These are phyloP conservation scores for Xylaria castorea DNA, from an alignment of 495 filamentous ascomycete species.

Conservation along the genomic window DNA sequence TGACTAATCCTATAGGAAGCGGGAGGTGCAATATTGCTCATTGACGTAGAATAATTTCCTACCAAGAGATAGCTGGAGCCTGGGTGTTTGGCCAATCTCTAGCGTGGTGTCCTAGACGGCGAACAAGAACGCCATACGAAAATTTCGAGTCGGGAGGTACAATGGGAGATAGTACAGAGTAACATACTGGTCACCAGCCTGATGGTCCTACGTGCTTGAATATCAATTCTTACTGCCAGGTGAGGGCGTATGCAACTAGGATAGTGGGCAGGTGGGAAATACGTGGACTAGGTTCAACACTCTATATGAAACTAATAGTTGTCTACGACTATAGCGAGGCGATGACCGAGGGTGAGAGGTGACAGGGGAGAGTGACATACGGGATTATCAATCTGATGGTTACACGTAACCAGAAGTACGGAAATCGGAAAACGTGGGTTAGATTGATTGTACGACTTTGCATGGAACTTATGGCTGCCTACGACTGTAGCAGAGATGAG, in stretches of 20 bases:
- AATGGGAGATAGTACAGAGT: background rate
- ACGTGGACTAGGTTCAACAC: background rate
- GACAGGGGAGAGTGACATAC: conserved; percentile 1
- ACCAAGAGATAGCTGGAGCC: background rate
- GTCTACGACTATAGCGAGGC: background rate
- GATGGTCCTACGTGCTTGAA: background rate
- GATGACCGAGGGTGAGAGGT: background rate
- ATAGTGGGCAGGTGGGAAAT: background rate
- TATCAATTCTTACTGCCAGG: background rate
- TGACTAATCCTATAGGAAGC: conserved; percentile 11
- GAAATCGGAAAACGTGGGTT: conserved; percentile 1
- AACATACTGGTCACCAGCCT: background rate
- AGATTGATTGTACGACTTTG: background rate
- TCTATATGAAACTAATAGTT: background rate
- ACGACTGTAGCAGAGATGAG: background rate
- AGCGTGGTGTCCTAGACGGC: background rate
- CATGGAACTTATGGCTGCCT: conserved; percentile 2
- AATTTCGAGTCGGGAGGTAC: background rate
- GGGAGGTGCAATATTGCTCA: background rate
- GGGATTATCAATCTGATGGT: background rate
- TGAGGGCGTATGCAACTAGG: background rate
- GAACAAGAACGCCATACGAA: background rate
- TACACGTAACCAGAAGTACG: background rate
- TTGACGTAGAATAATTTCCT: background rate
- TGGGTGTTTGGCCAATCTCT: background rate